A percentile compares a stretch with the other conserved stretches of the same genome.
phyloP scores from a whole-genome alignment of 2,329 filamentous ascomycete genomes.

The Cladosporium sp. region DNA sequence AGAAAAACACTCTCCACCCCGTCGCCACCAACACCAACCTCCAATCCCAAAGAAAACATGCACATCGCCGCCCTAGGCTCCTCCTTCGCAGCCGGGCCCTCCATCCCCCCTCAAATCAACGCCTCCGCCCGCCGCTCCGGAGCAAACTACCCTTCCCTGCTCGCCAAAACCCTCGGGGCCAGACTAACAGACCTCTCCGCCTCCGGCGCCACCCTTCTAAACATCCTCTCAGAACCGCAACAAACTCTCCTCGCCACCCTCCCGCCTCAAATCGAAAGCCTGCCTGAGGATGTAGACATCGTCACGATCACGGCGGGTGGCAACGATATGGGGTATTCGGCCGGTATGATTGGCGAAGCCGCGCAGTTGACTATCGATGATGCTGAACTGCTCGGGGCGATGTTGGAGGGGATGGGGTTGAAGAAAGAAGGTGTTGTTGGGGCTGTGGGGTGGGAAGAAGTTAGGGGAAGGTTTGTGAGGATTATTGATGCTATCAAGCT shows the following conservation, averaged over 20 bases:
- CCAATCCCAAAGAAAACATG: neutral
- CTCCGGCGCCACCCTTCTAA: constrained; percentile 42
- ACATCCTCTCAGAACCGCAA: constrained; percentile 41
- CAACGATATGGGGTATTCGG: constrained; percentile 43
- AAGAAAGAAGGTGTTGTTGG: constrained; percentile 10
- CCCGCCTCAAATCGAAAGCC: constrained; percentile 38
- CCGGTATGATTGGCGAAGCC: constrained; percentile 36
- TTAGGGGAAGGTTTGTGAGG: constrained; percentile 14
- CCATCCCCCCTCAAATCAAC: constrained; percentile 37
- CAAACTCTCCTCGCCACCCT: constrained; percentile 29
- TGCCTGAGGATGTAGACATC: constrained; percentile 39
- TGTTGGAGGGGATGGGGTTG: constrained; percentile 16
- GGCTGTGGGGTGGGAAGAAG: constrained; percentile 13
- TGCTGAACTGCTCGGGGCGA: neutral
- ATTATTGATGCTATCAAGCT: constrained; percentile 20
- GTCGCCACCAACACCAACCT: neutral
- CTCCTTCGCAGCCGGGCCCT: constrained; percentile 35
- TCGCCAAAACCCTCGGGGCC: constrained; percentile 35
- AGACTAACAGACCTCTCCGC: constrained; percentile 31
- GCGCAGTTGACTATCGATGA: neutral
- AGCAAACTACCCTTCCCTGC: constrained; percentile 41
- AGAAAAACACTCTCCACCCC: neutral
- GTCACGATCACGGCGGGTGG: constrained; percentile 43
- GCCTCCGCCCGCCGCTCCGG: constrained; percentile 35
- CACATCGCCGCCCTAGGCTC: constrained; percentile 24